Conservation (phyloP, 163 green algal genomes). For the Scenedesmus sp. region DNA sequence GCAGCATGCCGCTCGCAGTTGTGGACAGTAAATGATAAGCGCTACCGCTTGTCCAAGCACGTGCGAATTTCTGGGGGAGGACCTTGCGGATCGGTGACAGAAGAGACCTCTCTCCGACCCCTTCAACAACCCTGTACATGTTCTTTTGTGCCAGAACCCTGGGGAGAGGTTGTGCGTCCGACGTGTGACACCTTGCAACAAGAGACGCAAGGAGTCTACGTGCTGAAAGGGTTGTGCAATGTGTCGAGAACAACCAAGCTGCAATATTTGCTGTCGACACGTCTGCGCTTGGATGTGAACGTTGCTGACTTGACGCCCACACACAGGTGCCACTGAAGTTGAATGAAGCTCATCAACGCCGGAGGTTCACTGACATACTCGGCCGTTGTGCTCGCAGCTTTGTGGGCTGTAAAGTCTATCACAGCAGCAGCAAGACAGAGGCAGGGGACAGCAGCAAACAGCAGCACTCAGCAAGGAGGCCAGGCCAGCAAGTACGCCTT, state of each 20-base stretch:
- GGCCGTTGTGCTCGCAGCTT: not conserved
- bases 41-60: too few relatives aligned
- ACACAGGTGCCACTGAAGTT: not conserved
- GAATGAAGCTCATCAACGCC: conserved; percentile 16
- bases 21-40: too few relatives aligned
- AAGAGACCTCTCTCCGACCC: too few relatives aligned
- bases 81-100: too few relatives aligned
- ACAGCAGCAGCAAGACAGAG: not conserved
- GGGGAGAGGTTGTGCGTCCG: not conserved
- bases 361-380: not conserved
- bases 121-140: too few relatives aligned
- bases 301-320: not conserved
- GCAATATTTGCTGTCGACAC: not conserved
- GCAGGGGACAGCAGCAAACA: not conserved
- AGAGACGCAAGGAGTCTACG: too few relatives aligned
- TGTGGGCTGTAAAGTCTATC: not conserved
- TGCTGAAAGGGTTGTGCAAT: too few relatives aligned
- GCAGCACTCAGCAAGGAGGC: not conserved
- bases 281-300: not conserved
- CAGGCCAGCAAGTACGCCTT: conserved; percentile 4
- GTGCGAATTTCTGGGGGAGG: too few relatives aligned
- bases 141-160: not conserved
- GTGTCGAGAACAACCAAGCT: too few relatives aligned
- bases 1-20: too few relatives aligned
- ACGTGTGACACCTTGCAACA: not conserved